Conservation (phyloP, 495 filamentous ascomycete species). For the Viridothelium virens region DNA sequence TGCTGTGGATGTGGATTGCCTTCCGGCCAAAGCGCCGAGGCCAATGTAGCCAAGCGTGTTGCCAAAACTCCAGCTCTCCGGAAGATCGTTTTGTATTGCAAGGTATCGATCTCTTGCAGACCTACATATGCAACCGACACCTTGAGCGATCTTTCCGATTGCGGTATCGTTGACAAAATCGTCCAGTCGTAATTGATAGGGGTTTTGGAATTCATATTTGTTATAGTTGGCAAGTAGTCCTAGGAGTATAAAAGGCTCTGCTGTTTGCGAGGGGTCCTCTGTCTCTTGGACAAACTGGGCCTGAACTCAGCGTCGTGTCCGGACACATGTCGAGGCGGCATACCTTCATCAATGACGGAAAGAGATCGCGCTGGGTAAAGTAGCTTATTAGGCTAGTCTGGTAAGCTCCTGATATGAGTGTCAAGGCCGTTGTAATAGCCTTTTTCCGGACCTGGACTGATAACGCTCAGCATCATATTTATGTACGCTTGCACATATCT, state of each 20-base stretch:
- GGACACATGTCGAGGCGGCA: conserved; percentile 18
- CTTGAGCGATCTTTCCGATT: conserved; percentile 72
- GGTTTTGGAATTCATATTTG: conserved; percentile 98
- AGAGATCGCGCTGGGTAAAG: conserved; percentile 89
- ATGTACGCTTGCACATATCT: background rate
- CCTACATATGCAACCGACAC: conserved; percentile 62
- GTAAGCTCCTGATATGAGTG: conserved; percentile 84
- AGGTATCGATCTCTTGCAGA: conserved; percentile 66
- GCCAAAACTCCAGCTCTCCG: conserved; percentile 80
- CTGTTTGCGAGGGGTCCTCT: conserved; percentile 51
- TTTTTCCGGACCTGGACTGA: conserved; percentile 66
- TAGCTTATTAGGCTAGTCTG: conserved; percentile 90
- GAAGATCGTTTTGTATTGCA: conserved; percentile 83
- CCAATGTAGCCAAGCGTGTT: conserved; percentile 79
- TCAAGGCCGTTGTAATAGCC: conserved; percentile 72
- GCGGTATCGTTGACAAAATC: conserved; percentile 91
- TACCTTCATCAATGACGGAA: conserved; percentile 92
- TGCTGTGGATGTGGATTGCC: conserved; percentile 50
- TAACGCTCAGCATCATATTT: conserved; percentile 10
- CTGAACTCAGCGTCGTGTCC: background rate
- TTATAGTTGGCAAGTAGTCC: conserved; percentile 97
- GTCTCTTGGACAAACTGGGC: conserved; percentile 76
- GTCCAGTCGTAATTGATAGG: conserved; percentile 87
- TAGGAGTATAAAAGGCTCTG: conserved; percentile 72
- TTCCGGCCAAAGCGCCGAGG: conserved; percentile 63